Conservation (phyloP, 2,329 filamentous ascomycete species). For the Malbranchea cinnamomea region DNA sequence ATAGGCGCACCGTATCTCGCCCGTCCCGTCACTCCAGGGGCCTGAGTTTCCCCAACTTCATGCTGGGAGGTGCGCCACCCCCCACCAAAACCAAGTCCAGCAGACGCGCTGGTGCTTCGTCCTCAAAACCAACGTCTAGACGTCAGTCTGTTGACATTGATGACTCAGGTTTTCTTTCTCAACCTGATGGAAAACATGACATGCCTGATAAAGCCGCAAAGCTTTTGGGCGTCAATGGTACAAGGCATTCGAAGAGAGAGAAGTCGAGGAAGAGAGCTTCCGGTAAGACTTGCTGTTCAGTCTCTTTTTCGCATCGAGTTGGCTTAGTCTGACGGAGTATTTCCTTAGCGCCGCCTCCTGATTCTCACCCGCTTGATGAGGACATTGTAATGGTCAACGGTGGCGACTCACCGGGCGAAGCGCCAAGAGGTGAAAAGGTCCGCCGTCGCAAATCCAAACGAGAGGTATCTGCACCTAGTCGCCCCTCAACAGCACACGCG, state of each 20-base stretch:
- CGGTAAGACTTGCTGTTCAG: slow-evolving; percentile 14
- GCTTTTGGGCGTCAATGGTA: slow-evolving; percentile 47
- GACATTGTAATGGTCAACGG: slow-evolving; percentile 45
- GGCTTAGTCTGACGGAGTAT: slow-evolving; percentile 3
- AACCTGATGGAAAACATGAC: slow-evolving; percentile 50
- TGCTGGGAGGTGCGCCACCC: slow-evolving; percentile 51
- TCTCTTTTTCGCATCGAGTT: no score
- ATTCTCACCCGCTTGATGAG: slow-evolving; percentile 49
- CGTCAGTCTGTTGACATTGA: slow-evolving; percentile 54
- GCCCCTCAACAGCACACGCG: slow-evolving; percentile 1
- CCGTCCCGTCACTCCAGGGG: slow-evolving; percentile 42
- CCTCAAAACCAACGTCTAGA: slow-evolving; percentile 42
- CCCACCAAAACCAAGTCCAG: slow-evolving; percentile 48
- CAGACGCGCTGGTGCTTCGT: slow-evolving; percentile 44
- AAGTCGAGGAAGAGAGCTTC: slow-evolving; percentile 34
- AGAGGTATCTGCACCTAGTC: no score
- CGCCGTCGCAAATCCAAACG: slow-evolving; percentile 21
- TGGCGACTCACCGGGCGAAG: slow-evolving; percentile 18
- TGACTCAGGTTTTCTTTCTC: slow-evolving; percentile 49
- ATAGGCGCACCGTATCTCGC: slow-evolving; percentile 33
- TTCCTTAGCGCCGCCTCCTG: slow-evolving; percentile 22
- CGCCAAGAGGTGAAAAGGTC: slow-evolving; percentile 17
- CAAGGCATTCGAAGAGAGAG: slow-evolving; percentile 34
- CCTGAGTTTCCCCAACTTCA: slow-evolving; percentile 42
- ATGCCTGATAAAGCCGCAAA: slow-evolving; percentile 65